phyloP scores from a whole-genome alignment of 2,329 filamentous ascomycete genomes.

The Penicillium sp. region DNA sequence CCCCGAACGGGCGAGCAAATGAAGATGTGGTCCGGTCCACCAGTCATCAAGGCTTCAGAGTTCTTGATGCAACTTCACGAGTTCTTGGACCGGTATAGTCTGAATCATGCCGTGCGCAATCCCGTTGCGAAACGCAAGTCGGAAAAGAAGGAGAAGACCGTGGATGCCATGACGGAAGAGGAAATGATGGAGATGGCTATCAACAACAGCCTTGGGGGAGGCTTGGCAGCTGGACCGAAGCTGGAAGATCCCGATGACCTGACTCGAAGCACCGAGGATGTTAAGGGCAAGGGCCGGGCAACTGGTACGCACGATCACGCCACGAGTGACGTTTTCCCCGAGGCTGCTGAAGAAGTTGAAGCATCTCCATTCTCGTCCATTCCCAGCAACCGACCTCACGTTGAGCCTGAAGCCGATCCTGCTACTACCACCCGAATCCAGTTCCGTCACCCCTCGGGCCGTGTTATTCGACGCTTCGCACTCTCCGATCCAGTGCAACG shows the following conservation, averaged over 20 bases:
- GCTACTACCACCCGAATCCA: slow-evolving; percentile 84
- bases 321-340: slow-evolving; percentile 46
- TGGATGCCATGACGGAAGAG: slow-evolving; percentile 92
- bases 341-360: slow-evolving; percentile 41
- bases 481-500: slow-evolving; percentile 76
- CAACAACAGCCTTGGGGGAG: slow-evolving; percentile 77
- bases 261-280: slow-evolving; percentile 67
- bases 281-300: slow-evolving; percentile 58
- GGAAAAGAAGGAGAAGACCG: slow-evolving; percentile 73
- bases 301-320: slow-evolving; percentile 44
- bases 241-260: slow-evolving; percentile 85
- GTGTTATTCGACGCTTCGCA: slow-evolving; percentile 85
- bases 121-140: slow-evolving; percentile 81
- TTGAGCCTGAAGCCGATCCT: slow-evolving; percentile 75
- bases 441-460: slow-evolving; percentile 82
- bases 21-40: slow-evolving; percentile 89
- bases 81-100: slow-evolving; percentile 95
- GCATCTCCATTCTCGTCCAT: slow-evolving; percentile 70
- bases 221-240: slow-evolving; percentile 55
- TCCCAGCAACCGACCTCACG: slow-evolving; percentile 72
- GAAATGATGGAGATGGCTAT: slow-evolving; percentile 96
- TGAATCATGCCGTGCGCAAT: slow-evolving; percentile 87
- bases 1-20: slow-evolving; percentile 96
- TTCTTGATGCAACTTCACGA: slow-evolving; percentile 92
- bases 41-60: slow-evolving; percentile 75